phyloP scores from a whole-genome alignment of 345 rosid species.

The Geranium brycei region DNA sequence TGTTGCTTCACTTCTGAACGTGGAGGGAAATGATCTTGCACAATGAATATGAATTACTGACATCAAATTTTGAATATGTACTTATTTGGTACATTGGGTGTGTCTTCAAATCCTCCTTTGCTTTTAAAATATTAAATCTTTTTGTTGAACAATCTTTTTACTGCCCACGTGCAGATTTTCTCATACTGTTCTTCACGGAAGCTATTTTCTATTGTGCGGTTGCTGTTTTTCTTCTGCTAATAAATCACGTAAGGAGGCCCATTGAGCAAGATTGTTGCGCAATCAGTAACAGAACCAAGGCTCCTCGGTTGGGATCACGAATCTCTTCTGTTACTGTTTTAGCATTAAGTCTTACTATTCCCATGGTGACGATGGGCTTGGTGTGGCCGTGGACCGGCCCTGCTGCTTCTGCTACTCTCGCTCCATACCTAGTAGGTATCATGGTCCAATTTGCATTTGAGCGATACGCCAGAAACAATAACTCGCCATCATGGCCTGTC shows the following conservation, averaged over 20 bases:
- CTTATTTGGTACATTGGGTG: background rate
- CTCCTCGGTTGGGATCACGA: constrained; percentile 52
- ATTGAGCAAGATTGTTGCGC: constrained; percentile 10
- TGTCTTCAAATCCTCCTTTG: background rate
- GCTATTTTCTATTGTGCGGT: constrained; percentile 94
- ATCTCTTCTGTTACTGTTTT: constrained; percentile 76
- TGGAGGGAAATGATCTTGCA: too few species aligned
- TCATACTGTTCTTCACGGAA: constrained; percentile 91
- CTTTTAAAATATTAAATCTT: background rate
- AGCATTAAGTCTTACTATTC: constrained; percentile 78
- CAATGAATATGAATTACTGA: too few species aligned
- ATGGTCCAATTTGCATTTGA: constrained; percentile 90
- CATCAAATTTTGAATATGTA: too few species aligned
- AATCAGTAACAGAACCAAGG: constrained; percentile 8
- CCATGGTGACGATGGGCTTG: constrained; percentile 95
- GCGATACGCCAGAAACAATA: constrained; percentile 57
- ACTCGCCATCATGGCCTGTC: constrained; percentile 65
- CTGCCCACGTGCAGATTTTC: constrained; percentile 55
- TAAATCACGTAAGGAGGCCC: constrained; percentile 51
- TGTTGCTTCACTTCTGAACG: too few species aligned
- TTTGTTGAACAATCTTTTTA: background rate
- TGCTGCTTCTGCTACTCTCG: constrained; percentile 94
- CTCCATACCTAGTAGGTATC: constrained; percentile 90
- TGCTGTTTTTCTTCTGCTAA: constrained; percentile 57
- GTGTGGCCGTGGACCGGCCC: constrained; percentile 99